Percentiles rank a stretch among this genome's conserved stretches.
Evolutionary conservation across 352 stramenopile genomes (phyloP).

Genomic region (Plasmopara muralis): DNA sequence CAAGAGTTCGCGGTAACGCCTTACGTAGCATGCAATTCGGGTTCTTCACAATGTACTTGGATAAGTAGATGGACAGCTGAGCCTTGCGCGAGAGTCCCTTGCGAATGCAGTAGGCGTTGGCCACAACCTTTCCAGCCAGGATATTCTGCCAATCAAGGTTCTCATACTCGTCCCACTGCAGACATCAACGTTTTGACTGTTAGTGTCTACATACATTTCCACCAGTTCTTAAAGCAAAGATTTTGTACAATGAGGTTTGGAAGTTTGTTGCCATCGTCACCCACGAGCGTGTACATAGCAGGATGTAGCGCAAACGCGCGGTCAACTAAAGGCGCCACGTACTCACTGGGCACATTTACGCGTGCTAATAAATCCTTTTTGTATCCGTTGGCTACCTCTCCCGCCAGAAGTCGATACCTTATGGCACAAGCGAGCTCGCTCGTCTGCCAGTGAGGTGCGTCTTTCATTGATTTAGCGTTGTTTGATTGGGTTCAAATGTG

Average conservation of each 20-base stretch:
- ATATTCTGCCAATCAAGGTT: slow-evolving; percentile 59
- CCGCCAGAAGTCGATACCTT: slow-evolving; percentile 30
- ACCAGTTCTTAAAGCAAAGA: not conserved
- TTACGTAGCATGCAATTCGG: slow-evolving; percentile 40
- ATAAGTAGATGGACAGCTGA: slow-evolving; percentile 60
- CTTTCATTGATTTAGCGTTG: slow-evolving; percentile 3
- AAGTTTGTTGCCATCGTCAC: slow-evolving; percentile 12
- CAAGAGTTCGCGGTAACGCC: slow-evolving; percentile 43
- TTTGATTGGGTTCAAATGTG: too few species aligned
- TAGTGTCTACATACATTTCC: slow-evolving; percentile 2
- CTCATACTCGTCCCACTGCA: slow-evolving; percentile 61
- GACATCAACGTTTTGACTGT: slow-evolving; percentile 3
- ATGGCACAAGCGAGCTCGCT: slow-evolving; percentile 33
- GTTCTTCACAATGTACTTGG: slow-evolving; percentile 64
- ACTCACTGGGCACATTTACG: slow-evolving; percentile 34
- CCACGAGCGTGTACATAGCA: slow-evolving; percentile 32
- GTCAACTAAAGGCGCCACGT: slow-evolving; percentile 38
- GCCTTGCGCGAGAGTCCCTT: slow-evolving; percentile 68
- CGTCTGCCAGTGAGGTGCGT: slow-evolving; percentile 30
- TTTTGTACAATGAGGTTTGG: slow-evolving; percentile 35
- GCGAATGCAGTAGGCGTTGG: slow-evolving; percentile 63
- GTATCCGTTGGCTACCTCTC: slow-evolving; percentile 21
- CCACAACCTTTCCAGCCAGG: slow-evolving; percentile 40
- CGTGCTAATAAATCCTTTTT: slow-evolving; percentile 28
- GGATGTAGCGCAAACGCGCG: slow-evolving; percentile 41